Evolutionary conservation across 257 asterid genomes (phyloP).

Genomic region (Datura wrightii): DNA sequence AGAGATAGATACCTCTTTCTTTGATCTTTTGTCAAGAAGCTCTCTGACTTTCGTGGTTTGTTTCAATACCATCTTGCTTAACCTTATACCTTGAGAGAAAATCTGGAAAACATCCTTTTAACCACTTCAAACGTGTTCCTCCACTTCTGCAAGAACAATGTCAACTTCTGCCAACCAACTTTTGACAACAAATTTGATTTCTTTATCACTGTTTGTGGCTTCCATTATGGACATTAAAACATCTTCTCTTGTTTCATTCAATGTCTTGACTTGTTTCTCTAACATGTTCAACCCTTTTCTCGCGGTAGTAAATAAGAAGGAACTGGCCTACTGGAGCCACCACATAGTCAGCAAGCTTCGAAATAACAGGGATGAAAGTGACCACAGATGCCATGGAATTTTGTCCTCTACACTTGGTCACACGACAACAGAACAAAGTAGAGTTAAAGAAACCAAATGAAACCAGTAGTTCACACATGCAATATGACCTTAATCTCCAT

Average conservation of each 20-base stretch:
- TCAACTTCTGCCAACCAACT: slow-evolving; percentile 22
- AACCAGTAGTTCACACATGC: too few relatives aligned
- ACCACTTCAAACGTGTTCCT: neutral
- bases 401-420: neutral
- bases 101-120: slow-evolving; percentile 10
- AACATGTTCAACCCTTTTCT: slow-evolving; percentile 2
- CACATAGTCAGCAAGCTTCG: slow-evolving; percentile 6
- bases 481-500: too few relatives aligned
- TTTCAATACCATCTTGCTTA: slow-evolving; percentile 14
- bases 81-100: slow-evolving; percentile 29
- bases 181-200: neutral
- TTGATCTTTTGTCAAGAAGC: neutral
- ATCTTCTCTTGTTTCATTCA: slow-evolving; percentile 12
- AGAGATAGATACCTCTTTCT: neutral
- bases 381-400: slow-evolving; percentile 1
- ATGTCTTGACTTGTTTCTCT: neutral
- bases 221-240: neutral
- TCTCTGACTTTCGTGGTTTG: neutral
- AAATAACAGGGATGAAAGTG: neutral
- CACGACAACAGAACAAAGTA: neutral
- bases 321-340: slow-evolving; percentile 22
- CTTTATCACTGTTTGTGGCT: slow-evolving; percentile 18
- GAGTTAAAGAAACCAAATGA: neutral
- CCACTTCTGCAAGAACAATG: neutral
- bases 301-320: neutral